Evolutionary conservation across 1,284 basidiomycete genomes (phyloP).

Genomic region (Exsudoporus floridanus): DNA sequence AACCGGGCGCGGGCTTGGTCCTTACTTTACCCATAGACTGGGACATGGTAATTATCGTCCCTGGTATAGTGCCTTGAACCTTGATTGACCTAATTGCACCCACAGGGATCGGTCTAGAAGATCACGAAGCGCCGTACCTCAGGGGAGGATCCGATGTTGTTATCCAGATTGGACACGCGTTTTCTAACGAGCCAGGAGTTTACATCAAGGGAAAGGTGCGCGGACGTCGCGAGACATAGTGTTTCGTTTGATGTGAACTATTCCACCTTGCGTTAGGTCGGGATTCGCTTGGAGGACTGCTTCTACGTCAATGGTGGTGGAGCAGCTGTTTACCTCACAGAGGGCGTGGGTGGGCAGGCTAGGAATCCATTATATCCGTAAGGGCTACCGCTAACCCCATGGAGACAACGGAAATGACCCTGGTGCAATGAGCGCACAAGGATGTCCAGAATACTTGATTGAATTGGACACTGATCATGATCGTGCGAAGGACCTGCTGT

Average conservation of each 20-base stretch:
- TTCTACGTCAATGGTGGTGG: conserved; percentile 66
- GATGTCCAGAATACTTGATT: neutral
- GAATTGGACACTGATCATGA: neutral
- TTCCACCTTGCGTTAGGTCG: conserved; percentile 45
- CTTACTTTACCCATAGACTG: conserved; percentile 79
- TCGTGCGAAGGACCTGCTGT: neutral
- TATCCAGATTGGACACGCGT: conserved; percentile 67
- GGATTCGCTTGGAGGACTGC: conserved; percentile 81
- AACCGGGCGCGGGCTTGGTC: conserved; percentile 44
- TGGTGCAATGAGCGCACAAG: neutral
- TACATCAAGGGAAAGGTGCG: conserved; percentile 74
- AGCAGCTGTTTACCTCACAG: conserved; percentile 56
- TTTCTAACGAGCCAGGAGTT: conserved; percentile 83
- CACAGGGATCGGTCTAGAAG: conserved; percentile 78
- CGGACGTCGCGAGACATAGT: conserved; percentile 1
- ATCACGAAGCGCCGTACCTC: conserved; percentile 80
- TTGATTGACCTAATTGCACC: conserved; percentile 12
- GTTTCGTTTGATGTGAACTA: conserved; percentile 1
- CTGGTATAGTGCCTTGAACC: conserved; percentile 4
- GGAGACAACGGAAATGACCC: conserved; percentile 24
- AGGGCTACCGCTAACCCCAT: conserved; percentile 12
- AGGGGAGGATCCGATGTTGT: conserved; percentile 61
- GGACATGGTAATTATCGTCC: conserved; percentile 59
- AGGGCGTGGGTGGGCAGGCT: conserved; percentile 59
- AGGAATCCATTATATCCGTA: conserved; percentile 52